phyloP scores from a whole-genome alignment of 352 stramenopile genomes.

The Phytophthora pisi region DNA sequence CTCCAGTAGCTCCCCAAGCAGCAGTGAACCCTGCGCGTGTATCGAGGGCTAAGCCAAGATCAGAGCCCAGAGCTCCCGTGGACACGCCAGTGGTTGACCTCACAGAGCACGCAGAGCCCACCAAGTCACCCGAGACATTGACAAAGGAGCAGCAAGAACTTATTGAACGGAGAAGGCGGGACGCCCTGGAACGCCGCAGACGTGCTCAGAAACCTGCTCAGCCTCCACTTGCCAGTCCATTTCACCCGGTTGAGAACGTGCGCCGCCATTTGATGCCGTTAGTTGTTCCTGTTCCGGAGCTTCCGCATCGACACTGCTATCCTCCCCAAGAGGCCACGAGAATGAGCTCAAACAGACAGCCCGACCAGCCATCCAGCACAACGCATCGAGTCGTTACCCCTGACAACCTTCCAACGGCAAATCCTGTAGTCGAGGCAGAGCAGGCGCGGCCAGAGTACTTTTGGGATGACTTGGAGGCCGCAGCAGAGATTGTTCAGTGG shows the following conservation, averaged over 20 bases:
- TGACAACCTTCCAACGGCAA: slow-evolving; percentile 17
- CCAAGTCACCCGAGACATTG: slow-evolving; percentile 42
- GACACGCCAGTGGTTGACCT: not conserved
- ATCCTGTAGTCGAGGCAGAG: not conserved
- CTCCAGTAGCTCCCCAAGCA: slow-evolving; percentile 8
- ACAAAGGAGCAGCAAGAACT: slow-evolving; percentile 59
- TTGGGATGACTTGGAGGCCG: slow-evolving; percentile 52
- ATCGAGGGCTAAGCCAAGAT: not conserved
- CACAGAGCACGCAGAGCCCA: slow-evolving; percentile 6
- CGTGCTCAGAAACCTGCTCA: slow-evolving; percentile 13
- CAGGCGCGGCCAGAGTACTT: slow-evolving; percentile 29
- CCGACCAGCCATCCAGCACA: not conserved
- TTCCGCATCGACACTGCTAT: not conserved
- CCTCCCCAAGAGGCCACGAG: not conserved
- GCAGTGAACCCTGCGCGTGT: not conserved
- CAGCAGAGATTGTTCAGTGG: slow-evolving; percentile 60
- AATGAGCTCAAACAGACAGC: slow-evolving; percentile 9
- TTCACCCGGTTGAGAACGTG: slow-evolving; percentile 2
- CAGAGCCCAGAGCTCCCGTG: not conserved
- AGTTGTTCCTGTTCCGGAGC: not conserved
- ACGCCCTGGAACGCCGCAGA: slow-evolving; percentile 66
- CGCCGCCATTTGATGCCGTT: slow-evolving; percentile 1
- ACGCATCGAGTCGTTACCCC: slow-evolving; percentile 32
- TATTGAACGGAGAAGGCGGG: slow-evolving; percentile 57
- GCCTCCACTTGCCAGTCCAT: slow-evolving; percentile 11